A percentile compares a stretch with the other conserved stretches of the same genome.
phyloP scores from a whole-genome alignment of 2,329 filamentous ascomycete genomes.

The Diaporthe batatas region DNA sequence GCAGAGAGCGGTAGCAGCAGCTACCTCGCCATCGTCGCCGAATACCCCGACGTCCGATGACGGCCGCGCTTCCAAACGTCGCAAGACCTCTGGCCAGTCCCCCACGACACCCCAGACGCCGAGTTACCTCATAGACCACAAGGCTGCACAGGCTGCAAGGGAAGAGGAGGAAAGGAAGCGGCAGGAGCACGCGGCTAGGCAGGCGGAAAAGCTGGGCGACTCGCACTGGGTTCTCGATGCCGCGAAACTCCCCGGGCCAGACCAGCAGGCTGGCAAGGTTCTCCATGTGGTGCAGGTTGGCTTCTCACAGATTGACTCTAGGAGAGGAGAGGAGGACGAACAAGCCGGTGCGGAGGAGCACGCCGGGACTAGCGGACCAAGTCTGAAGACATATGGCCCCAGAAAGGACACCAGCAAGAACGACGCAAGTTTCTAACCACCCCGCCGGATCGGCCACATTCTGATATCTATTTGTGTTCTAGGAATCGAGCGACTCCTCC shows the following conservation, averaged over 20 bases:
- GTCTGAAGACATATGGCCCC: conserved; percentile 39
- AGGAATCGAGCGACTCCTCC: conserved; percentile 33
- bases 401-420: conserved; percentile 29
- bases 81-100: conserved; percentile 61
- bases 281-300: conserved; percentile 72
- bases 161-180: conserved; percentile 77
- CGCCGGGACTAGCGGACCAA: conserved; percentile 27
- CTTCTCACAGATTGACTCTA: conserved; percentile 63
- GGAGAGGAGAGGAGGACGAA: background rate
- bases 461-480: conserved; percentile 27
- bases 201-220: conserved; percentile 74
- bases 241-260: conserved; percentile 43
- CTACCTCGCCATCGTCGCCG: conserved; percentile 62
- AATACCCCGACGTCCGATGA: conserved; percentile 60
- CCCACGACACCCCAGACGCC: conserved; percentile 53
- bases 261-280: conserved; percentile 49
- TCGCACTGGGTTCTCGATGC: conserved; percentile 81
- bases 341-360: conserved; percentile 48
- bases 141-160: conserved; percentile 72
- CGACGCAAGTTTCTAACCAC: conserved; percentile 35
- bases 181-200: conserved; percentile 71
- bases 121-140: conserved; percentile 63
- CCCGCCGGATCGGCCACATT: background rate
- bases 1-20: conserved; percentile 84
- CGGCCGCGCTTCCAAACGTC: conserved; percentile 72